These are phyloP conservation scores for Apophysomyces ossiformis DNA, from an alignment of 371 early-diverging fungal species.

Conservation along the genomic window DNA sequence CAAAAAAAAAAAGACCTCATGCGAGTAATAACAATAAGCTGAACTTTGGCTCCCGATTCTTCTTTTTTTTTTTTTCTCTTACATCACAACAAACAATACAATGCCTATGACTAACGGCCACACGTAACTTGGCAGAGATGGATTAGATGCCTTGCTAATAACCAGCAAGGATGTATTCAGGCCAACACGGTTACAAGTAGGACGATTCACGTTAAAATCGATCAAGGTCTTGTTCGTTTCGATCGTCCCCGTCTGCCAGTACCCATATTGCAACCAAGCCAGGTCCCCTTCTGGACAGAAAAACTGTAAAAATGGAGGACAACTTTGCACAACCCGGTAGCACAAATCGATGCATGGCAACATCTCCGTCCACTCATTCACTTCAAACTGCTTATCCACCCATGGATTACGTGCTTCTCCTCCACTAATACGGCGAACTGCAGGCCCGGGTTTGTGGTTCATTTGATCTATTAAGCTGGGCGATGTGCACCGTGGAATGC, in stretches of 20 bases:
- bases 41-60: not conserved
- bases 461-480: conserved; percentile 18
- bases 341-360: conserved; percentile 71
- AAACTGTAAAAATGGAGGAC: conserved; percentile 67
- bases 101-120: not conserved
- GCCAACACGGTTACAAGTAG: conserved; percentile 49
- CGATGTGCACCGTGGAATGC: conserved; percentile 66
- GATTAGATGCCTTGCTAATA: conserved; percentile 20
- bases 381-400: conserved; percentile 43
- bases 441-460: conserved; percentile 30
- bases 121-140: not conserved
- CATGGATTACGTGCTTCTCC: conserved; percentile 51
- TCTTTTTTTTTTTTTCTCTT: not conserved
- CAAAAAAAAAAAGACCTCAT: not conserved
- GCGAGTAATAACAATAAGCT: not conserved
- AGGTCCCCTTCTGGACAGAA: conserved; percentile 61
- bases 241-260: conserved; percentile 38
- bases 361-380: conserved; percentile 59
- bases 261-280: conserved; percentile 48
- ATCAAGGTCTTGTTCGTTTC: conserved; percentile 25
- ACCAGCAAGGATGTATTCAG: conserved; percentile 29
- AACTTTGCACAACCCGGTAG: conserved; percentile 67
- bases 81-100: not conserved
- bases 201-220: conserved; percentile 34
- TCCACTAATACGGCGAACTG: conserved; percentile 31